A percentile compares a stretch with the other conserved stretches of the same genome.
phyloP scores from a whole-genome alignment of 1,284 basidiomycete genomes.

The Chalciporus sp. region DNA sequence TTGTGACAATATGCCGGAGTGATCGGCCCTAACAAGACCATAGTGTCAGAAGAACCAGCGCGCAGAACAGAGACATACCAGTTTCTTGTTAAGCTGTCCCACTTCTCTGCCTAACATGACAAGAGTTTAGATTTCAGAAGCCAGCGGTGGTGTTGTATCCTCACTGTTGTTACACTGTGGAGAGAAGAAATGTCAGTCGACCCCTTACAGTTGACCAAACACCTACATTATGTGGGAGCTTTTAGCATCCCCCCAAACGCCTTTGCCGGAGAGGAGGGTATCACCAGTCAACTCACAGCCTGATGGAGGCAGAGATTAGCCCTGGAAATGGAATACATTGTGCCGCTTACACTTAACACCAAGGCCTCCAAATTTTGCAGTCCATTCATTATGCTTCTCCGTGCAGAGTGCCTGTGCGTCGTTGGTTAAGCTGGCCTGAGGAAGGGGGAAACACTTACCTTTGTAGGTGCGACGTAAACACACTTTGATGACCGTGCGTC shows the following conservation, averaged over 20 bases:
- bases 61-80: conserved; percentile 52
- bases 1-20: conserved; percentile 64
- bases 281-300: conserved; percentile 94
- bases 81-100: conserved; percentile 88
- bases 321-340: neutral
- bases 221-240: conserved; percentile 75
- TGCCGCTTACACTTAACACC: conserved; percentile 67
- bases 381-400: conserved; percentile 87
- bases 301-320: conserved; percentile 28
- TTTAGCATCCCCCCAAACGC: conserved; percentile 72
- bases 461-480: conserved; percentile 94
- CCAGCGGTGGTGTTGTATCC: conserved; percentile 8
- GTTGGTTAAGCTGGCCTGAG: neutral
- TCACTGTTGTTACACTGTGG: conserved; percentile 74
- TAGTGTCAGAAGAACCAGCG: conserved; percentile 12
- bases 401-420: conserved; percentile 77
- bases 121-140: conserved; percentile 5
- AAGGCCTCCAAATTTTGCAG: conserved; percentile 71
- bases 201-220: conserved; percentile 5
- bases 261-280: conserved; percentile 63
- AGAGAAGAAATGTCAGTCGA: conserved; percentile 4
- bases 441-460: conserved; percentile 49
- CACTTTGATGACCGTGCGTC: conserved; percentile 57
- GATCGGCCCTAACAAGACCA: conserved; percentile 54
- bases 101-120: conserved; percentile 81